A percentile compares a stretch with the other conserved stretches of the same genome.
phyloP scores from a whole-genome alignment of 2,329 filamentous ascomycete species.

The Raffaelea ambrosiae region DNA sequence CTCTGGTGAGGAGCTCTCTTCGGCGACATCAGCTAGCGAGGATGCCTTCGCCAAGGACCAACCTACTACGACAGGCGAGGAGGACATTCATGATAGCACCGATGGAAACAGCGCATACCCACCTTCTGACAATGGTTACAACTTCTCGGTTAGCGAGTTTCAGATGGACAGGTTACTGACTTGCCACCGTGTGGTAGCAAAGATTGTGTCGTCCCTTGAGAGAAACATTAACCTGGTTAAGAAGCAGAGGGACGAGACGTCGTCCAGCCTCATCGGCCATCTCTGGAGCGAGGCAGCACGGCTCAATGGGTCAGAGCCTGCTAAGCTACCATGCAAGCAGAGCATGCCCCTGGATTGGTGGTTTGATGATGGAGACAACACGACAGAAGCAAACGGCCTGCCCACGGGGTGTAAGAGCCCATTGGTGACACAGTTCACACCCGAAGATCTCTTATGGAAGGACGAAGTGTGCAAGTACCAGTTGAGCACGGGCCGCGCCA shows the following conservation, averaged over 20 bases:
- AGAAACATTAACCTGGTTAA: slow-evolving; percentile 4
- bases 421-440: neutral
- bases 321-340: neutral
- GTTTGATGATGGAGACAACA: neutral
- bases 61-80: too few relatives aligned
- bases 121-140: too few relatives aligned
- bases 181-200: neutral
- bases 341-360: slow-evolving; percentile 1
- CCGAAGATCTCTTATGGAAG: slow-evolving; percentile 8
- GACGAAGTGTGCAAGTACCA: slow-evolving; percentile 4
- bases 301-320: slow-evolving; percentile 5
- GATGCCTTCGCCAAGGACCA: too few relatives aligned
- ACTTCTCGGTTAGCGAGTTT: neutral
- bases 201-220: neutral
- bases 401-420: too few relatives aligned
- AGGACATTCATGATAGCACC: too few relatives aligned
- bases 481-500: neutral
- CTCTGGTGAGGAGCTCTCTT: neutral
- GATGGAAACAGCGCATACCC: too few relatives aligned
- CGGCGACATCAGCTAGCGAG: too few relatives aligned
- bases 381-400: neutral
- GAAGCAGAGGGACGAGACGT: neutral
- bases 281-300: slow-evolving; percentile 7
- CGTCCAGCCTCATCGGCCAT: neutral
- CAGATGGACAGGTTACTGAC: slow-evolving; percentile 1